Evolutionary conservation across 1,139 yeast species (phyloP), one percentile per base, ranked within the genome.

Genomic region (Lodderomyces margitis): DNA sequence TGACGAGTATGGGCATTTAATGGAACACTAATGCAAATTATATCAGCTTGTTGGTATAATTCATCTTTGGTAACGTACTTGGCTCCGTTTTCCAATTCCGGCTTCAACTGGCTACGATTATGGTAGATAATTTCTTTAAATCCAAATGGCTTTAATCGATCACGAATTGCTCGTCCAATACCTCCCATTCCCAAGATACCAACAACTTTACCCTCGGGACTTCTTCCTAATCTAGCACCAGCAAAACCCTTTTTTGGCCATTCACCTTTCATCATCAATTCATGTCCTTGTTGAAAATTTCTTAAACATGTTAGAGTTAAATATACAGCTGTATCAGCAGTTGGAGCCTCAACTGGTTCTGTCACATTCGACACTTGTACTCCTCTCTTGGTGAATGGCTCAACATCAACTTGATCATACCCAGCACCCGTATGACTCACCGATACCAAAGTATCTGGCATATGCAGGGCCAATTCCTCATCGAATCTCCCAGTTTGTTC

Each of bases 341-440:
- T 88, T 11, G 95, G 86, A 7, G 75, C 78, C 51, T 85, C 89
- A 14, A 86, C 94, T 4, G 85, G 69, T 4, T 69, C 71, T 4
- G 94, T 91, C 6, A 83, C 84, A 57, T 87, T 83, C 8, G 91
- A 78, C 9, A 86, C 67, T 61, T 83, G 88, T 42, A 87, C 81
- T 21, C 74, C 74, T 33, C 68, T 49, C 38, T 59, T 64, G 11
- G 75, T 66, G 51, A 76, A 71, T 14, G 78, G 72, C 17, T 64
- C 67, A 2, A 80, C 78, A 53, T 83, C 88, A 36, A 84, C 70
- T 60, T 83, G 91, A 58, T 92, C 98, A 61, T 92, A 92, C 5
- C 98, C 98, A 1, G 98, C 98, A 43, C 98, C 97, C 53, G 79
- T 74, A 62, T 88, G 95, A 52, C 86, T 73, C 16, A 92, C 70